Percentiles rank a stretch among this genome's conserved stretches.
phyloP scores from a whole-genome alignment of 306 rosid genomes.

The Mimosa bimucronata region DNA sequence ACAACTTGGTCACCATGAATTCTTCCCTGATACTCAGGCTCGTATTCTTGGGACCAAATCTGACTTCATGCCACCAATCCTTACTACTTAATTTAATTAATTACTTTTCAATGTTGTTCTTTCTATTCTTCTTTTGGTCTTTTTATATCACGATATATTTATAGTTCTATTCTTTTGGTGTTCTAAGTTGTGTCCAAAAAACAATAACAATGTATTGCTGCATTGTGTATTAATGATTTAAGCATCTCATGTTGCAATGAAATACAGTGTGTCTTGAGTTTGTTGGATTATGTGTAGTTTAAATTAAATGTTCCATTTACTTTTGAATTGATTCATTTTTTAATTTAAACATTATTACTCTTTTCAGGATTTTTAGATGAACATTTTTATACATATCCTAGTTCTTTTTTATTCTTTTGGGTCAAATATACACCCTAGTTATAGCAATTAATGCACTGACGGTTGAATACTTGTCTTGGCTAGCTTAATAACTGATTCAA shows the following conservation, averaged over 20 bases:
- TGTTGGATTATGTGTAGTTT: not conserved
- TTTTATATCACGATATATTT: not conserved
- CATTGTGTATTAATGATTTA: not conserved
- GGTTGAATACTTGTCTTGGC: too few species aligned
- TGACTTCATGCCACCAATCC: slow-evolving; percentile 70
- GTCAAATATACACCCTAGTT: too few species aligned
- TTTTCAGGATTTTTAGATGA: too few species aligned
- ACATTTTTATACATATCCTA: too few species aligned
- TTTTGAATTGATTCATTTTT: not conserved
- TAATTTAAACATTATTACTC: too few species aligned
- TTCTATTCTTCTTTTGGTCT: not conserved
- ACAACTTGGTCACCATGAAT: slow-evolving; percentile 56
- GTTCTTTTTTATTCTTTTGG: too few species aligned
- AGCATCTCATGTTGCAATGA: not conserved
- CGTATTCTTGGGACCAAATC: slow-evolving; percentile 60
- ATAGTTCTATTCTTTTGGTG: slow-evolving; percentile 2
- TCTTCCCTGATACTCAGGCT: slow-evolving; percentile 73
- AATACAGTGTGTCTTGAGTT: not conserved
- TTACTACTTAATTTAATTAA: slow-evolving; percentile 56
- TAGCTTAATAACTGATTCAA: too few species aligned
- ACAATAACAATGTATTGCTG: not conserved
- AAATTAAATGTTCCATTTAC: too few species aligned
- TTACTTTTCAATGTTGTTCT: not conserved
- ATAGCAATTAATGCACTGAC: too few species aligned
- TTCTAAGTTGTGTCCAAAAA: slow-evolving; percentile 5